Percentiles rank a stretch among this genome's conserved stretches.
Evolutionary conservation across 129 eudicot genomes (phyloP).

Genomic region (Gnaphalium uliginosum): DNA sequence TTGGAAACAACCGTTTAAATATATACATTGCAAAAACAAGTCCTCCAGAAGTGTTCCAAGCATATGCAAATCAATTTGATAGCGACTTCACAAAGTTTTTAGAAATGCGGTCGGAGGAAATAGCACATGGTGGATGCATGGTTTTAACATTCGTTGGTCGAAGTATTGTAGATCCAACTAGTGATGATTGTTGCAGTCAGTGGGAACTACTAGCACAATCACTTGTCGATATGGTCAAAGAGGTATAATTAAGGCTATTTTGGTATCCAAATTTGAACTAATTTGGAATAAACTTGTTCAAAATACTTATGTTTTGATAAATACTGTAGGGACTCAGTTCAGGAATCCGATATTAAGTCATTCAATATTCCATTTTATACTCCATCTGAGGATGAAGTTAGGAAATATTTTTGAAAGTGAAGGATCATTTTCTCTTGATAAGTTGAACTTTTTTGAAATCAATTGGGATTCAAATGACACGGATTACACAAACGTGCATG

Average conservation of each 20-base stretch:
- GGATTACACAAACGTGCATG: conserved; percentile 8
- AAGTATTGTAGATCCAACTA: conserved; percentile 17
- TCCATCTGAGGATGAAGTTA: conserved; percentile 37
- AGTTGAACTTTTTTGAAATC: conserved; percentile 21
- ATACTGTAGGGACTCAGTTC: conserved; percentile 33
- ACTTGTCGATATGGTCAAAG: conserved; percentile 26
- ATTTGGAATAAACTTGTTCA: background rate
- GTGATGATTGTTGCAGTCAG: background rate
- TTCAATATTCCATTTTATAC: conserved; percentile 38
- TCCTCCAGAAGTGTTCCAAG: conserved; percentile 34
- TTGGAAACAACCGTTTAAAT: conserved; percentile 29
- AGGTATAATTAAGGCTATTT: conserved; percentile 5
- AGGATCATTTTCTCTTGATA: background rate
- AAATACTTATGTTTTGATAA: background rate
- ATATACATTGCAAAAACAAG: conserved; percentile 45
- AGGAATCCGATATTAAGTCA: conserved; percentile 28
- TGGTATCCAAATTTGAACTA: background rate
- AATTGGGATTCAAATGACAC: conserved; percentile 32
- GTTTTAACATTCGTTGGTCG: conserved; percentile 29
- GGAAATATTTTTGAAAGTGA: conserved; percentile 14
- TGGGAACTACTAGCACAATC: conserved; percentile 30
- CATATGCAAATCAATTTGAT: conserved; percentile 35
- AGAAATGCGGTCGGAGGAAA: conserved; percentile 26
- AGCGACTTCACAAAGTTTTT: conserved; percentile 34
- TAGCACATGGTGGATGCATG: conserved; percentile 32